These are phyloP conservation scores for Moricandia moricandioides DNA, from an alignment of 345 rosid species.

Conservation along the genomic window DNA sequence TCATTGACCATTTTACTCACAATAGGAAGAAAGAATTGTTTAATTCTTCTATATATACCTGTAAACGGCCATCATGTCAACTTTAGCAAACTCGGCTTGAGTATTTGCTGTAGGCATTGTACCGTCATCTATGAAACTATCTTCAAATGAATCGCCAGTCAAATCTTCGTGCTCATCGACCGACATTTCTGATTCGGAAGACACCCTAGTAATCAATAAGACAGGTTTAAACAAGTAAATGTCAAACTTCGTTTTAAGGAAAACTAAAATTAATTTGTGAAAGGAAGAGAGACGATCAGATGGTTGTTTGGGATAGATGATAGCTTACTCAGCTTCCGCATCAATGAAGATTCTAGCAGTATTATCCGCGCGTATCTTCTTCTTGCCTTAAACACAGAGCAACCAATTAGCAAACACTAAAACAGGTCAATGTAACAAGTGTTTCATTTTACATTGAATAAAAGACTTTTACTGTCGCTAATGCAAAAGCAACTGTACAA, in stretches of 20 bases:
- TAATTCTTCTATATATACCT: constrained; percentile 46
- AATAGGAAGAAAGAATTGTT: not conserved
- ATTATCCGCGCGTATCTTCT: constrained; percentile 32
- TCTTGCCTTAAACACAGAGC: constrained; percentile 51
- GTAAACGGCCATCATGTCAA: constrained; percentile 91
- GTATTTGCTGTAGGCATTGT: constrained; percentile 57
- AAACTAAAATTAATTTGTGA: constrained; percentile 4
- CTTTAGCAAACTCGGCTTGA: constrained; percentile 52
- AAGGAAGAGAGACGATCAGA: constrained; percentile 14
- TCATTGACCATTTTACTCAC: not conserved
- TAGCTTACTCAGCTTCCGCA: constrained; percentile 85
- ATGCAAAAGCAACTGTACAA: not conserved
- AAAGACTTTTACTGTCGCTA: not conserved
- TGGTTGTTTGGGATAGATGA: constrained; percentile 6
- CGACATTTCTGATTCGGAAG: constrained; percentile 69
- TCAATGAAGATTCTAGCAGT: constrained; percentile 58
- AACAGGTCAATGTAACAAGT: not conserved
- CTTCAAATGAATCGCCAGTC: constrained; percentile 54
- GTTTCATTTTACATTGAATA: not conserved
- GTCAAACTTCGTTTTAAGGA: not conserved
- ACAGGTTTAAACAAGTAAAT: not conserved
- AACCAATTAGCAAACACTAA: constrained; percentile 19
- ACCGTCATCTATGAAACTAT: constrained; percentile 85
- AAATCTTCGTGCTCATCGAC: constrained; percentile 57
- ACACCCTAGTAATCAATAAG: constrained; percentile 49